Evolutionary conservation across 2,329 filamentous ascomycete genomes (phyloP).

Genomic region (Colletotrichum scovillei): DNA sequence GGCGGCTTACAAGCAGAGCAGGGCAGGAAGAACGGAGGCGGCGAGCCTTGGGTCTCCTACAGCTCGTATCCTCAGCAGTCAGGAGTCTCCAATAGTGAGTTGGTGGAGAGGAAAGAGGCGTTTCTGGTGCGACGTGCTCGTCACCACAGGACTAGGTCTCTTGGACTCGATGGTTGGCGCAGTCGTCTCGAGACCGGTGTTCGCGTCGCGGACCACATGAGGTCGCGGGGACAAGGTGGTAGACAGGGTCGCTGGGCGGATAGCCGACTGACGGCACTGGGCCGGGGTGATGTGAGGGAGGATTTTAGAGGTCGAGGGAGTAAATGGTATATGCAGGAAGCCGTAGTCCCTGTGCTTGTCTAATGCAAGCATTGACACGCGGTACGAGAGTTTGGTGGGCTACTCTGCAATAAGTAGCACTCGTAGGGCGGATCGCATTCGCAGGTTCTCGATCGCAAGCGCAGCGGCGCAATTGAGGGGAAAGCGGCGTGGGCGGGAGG

Average conservation of each 20-base stretch:
- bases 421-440: constrained; percentile 12
- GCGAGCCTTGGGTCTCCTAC: constrained; percentile 12
- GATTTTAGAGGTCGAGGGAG: constrained; percentile 32
- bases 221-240: constrained; percentile 31
- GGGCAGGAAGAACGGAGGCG: neutral
- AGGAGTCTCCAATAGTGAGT: constrained; percentile 46
- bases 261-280: constrained; percentile 21
- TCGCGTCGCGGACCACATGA: constrained; percentile 37
- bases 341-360: constrained; percentile 33
- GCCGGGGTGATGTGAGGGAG: constrained; percentile 31
- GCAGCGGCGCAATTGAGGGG: constrained; percentile 18
- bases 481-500: constrained; percentile 4
- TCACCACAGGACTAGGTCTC: constrained; percentile 25
- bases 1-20: constrained; percentile 5
- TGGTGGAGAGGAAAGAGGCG: constrained; percentile 44
- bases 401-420: constrained; percentile 2
- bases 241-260: constrained; percentile 22
- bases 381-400: constrained; percentile 23
- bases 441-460: neutral
- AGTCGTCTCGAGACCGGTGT: constrained; percentile 35
- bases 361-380: constrained; percentile 30
- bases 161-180: constrained; percentile 37
- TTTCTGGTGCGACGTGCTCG: constrained; percentile 46
- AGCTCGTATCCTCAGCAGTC: constrained; percentile 48
- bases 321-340: constrained; percentile 33